Base-by-base conservation (phyloP, 257 asterid genomes). In the Primulina huaijiensis region DNA sequence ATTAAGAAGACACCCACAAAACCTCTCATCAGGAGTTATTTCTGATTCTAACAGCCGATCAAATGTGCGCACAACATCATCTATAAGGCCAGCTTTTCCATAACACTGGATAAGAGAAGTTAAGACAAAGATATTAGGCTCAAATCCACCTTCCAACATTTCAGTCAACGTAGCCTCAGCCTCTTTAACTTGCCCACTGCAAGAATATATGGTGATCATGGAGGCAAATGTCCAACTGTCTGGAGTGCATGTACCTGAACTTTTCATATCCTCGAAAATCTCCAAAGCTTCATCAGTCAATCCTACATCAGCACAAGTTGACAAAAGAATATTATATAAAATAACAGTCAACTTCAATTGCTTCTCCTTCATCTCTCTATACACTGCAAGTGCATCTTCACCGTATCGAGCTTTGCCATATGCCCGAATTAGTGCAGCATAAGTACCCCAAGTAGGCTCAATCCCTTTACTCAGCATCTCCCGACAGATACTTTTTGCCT, bases 101-200 rank as follows among this genome's bases (percentile, higher is more conserved):
- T 91, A 91, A 77, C 97, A 89, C 78, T 89, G 99, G 75, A 94
- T 80, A 53, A 94, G 78, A 5, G 99, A 94, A 60, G 99, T 94
- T 59, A 86, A 64, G 58, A 89, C 86, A 66, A 81, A 84, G 63
- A 94, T 79, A 80, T 85, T 89, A 38, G 96, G 88, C 78, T 84
- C 92, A 72, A 80, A 84, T 17, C 96, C 96, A 5, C 91, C 90
- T 75, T 86, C 92, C 84, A 78, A 37, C 97, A 94, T 89, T 76
- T 85, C 96, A 11, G 72, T 76, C 82, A 94, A 68, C 7, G 76
- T 58, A 17, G 85, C 82, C 84, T 94, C 97, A 3, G 90, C 97
- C 74, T 89, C 92, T 40, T 82, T 88, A 35, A 91, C 95, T 72
- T 85, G 82, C 78, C 96, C 97, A 71, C 93, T 74, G 83, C 96